phyloP scores from a whole-genome alignment of 352 stramenopile species.

The Pythium phragmitis region DNA sequence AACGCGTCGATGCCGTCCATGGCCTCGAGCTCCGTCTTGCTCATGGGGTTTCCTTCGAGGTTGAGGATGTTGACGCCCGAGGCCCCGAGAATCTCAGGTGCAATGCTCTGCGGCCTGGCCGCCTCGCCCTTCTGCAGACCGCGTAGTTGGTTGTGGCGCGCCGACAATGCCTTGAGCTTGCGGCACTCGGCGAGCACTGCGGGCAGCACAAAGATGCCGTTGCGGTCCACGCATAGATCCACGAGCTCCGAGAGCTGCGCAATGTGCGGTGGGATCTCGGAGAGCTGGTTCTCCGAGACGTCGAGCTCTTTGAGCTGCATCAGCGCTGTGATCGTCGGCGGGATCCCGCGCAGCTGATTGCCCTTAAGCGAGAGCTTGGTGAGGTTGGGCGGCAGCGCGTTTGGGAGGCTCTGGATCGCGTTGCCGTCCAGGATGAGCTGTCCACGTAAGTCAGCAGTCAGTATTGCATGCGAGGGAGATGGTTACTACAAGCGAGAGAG shows the following conservation, averaged over 20 bases:
- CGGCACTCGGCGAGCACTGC: slow-evolving; percentile 45
- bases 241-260: slow-evolving; percentile 50
- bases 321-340: slow-evolving; percentile 46
- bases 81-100: slow-evolving; percentile 45
- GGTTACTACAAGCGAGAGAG: neutral
- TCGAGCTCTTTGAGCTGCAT: slow-evolving; percentile 67
- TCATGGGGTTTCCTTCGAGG: slow-evolving; percentile 78
- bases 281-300: slow-evolving; percentile 56
- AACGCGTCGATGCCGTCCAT: slow-evolving; percentile 83
- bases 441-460: neutral
- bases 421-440: slow-evolving; percentile 80
- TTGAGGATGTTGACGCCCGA: slow-evolving; percentile 83
- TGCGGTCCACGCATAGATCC: slow-evolving; percentile 68
- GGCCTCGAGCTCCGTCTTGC: slow-evolving; percentile 67
- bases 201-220: slow-evolving; percentile 46
- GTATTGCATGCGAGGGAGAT: neutral
- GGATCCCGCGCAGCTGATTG: slow-evolving; percentile 52
- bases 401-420: slow-evolving; percentile 48
- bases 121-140: slow-evolving; percentile 23
- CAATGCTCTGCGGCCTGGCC: slow-evolving; percentile 44
- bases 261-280: slow-evolving; percentile 45
- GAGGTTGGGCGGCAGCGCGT: slow-evolving; percentile 62
- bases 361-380: slow-evolving; percentile 74
- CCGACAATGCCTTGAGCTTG: slow-evolving; percentile 78
- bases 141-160: slow-evolving; percentile 49